phyloP scores from a whole-genome alignment of 768 basidiomycete species.

The Boletus subcaerulescens region DNA sequence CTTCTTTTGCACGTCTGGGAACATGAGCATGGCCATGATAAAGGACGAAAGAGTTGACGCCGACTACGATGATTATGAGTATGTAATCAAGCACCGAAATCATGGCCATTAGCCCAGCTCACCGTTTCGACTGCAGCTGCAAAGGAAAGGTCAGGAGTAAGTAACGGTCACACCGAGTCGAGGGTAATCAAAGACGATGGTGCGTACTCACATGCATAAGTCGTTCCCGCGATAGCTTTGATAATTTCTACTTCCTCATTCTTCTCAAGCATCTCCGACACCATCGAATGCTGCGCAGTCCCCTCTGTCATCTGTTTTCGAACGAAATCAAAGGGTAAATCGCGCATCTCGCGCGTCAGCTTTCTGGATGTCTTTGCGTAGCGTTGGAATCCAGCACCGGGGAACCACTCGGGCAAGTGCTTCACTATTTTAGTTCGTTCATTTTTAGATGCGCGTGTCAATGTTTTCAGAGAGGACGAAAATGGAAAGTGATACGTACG shows the following conservation, averaged over 20 bases:
- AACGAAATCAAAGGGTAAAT: constrained; percentile 33
- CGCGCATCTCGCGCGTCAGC: constrained; percentile 22
- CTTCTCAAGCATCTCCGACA: constrained; percentile 6
- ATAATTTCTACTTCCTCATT: constrained; percentile 27
- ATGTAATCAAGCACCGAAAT: background rate
- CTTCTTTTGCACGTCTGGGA: constrained; percentile 36
- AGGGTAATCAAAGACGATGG: background rate
- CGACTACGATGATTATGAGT: constrained; percentile 19
- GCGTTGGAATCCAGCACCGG: constrained; percentile 36
- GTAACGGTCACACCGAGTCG: background rate
- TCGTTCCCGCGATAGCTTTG: constrained; percentile 29
- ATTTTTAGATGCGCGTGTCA: background rate
- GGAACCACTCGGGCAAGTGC: constrained; percentile 39
- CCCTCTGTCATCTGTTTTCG: constrained; percentile 30
- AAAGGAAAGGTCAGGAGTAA: background rate
- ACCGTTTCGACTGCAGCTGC: constrained; percentile 32
- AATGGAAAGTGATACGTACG: constrained; percentile 12
- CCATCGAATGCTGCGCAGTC: constrained; percentile 18
- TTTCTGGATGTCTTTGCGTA: constrained; percentile 23
- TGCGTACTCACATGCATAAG: constrained; percentile 26
- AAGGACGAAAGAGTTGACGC: constrained; percentile 32
- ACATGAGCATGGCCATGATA: constrained; percentile 35
- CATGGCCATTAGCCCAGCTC: background rate
- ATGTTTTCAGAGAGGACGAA: no score
- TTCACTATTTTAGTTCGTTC: constrained; percentile 22